Conservation (phyloP, 2,329 filamentous ascomycete species). For the Fusarium pseudograminearum region DNA sequence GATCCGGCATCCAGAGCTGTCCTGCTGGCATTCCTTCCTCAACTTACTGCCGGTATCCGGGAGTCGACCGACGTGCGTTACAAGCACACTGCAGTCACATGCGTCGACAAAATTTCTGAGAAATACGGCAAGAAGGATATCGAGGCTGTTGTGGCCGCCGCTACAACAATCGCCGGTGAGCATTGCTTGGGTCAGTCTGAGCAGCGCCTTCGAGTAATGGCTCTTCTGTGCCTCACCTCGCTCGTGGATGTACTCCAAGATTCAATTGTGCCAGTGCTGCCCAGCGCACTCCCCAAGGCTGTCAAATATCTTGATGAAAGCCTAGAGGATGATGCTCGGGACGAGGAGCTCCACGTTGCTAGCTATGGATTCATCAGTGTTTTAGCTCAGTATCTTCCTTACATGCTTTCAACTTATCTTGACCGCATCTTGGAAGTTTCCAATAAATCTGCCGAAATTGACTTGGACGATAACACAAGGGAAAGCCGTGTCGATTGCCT, state of each 20-base stretch:
- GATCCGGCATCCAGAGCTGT: constrained; percentile 76
- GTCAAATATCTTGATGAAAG: constrained; percentile 78
- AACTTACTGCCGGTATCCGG: constrained; percentile 80
- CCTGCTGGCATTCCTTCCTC: constrained; percentile 82
- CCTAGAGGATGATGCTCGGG: constrained; percentile 63
- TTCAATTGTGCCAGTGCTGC: constrained; percentile 85
- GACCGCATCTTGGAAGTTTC: constrained; percentile 78
- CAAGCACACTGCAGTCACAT: constrained; percentile 87
- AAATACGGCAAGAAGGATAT: constrained; percentile 95
- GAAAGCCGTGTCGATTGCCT: constrained; percentile 77
- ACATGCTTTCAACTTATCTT: constrained; percentile 85
- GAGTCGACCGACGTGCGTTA: constrained; percentile 78
- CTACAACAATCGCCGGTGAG: constrained; percentile 79
- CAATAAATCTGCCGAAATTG: constrained; percentile 74
- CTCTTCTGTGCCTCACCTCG: constrained; percentile 89
- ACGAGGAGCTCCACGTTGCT: constrained; percentile 80
- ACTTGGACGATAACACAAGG: constrained; percentile 70
- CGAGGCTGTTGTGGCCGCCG: constrained; percentile 79
- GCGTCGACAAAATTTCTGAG: constrained; percentile 92
- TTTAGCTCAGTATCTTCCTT: constrained; percentile 85
- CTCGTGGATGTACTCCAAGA: constrained; percentile 90
- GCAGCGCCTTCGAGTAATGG: constrained; percentile 79
- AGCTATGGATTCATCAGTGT: constrained; percentile 83
- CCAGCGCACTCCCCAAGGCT: constrained; percentile 77
- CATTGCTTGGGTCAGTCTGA: constrained; percentile 82